A percentile compares a stretch with the other conserved stretches of the same genome.
Conservation (phyloP, 768 basidiomycete genomes). For the Paxillus involutus region DNA sequence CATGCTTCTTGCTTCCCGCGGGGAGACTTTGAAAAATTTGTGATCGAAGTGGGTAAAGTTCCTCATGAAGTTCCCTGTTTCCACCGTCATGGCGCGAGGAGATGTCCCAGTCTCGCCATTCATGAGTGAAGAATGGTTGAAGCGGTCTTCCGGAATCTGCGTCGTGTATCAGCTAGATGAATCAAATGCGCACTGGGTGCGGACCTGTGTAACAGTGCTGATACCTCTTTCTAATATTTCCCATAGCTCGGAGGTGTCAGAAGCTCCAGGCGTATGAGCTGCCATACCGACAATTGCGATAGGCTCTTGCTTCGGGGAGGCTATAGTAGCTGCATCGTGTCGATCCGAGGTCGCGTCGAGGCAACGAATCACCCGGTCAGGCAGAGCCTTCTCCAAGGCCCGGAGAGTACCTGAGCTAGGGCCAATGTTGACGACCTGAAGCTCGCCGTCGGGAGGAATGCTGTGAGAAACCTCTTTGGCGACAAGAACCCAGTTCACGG, state of each 20-base stretch:
- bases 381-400: conserved; percentile 37
- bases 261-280: conserved; percentile 51
- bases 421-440: conserved; percentile 51
- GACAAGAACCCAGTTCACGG: conserved; percentile 54
- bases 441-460: conserved; percentile 10
- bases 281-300: conserved; percentile 78
- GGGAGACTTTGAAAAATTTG: conserved; percentile 69
- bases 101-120: conserved; percentile 18
- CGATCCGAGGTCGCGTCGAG: conserved; percentile 13
- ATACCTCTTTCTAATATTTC: conserved; percentile 53
- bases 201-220: conserved; percentile 58
- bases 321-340: not conserved
- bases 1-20: conserved; percentile 74
- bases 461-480: conserved; percentile 27
- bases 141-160: conserved; percentile 64
- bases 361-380: conserved; percentile 16
- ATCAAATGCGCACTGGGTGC: conserved; percentile 5
- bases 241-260: conserved; percentile 52
- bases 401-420: conserved; percentile 43
- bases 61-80: conserved; percentile 64
- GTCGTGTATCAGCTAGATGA: conserved; percentile 3
- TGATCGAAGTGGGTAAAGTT: conserved; percentile 63
- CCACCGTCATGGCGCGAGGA: conserved; percentile 48
- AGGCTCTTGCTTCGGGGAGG: conserved; percentile 39
- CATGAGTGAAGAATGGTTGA: conserved; percentile 45